A percentile compares a stretch with the other conserved stretches of the same genome.
These are phyloP conservation scores for Solanum tarijense DNA, from an alignment of 257 asterid genomes.

Conservation along the genomic window DNA sequence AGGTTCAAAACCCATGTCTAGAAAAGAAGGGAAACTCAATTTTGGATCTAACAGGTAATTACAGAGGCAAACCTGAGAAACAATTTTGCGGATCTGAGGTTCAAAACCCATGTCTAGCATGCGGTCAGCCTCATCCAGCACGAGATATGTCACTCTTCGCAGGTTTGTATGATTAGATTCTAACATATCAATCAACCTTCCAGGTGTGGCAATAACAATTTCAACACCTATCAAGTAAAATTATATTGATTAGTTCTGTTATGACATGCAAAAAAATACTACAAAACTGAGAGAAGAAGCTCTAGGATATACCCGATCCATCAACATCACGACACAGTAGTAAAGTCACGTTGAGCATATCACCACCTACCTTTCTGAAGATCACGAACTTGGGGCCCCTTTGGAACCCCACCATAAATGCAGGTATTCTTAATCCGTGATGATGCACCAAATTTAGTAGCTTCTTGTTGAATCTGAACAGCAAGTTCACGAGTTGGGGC, in stretches of 20 bases:
- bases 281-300: conserved; percentile 31
- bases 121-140: conserved; percentile 3
- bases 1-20: neutral
- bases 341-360: conserved; percentile 97
- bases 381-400: conserved; percentile 99
- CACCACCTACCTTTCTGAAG: conserved; percentile 99
- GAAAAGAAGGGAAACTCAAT: neutral
- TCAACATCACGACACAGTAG: conserved; percentile 97
- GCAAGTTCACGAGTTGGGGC: conserved; percentile 99
- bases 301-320: conserved; percentile 98
- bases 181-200: conserved; percentile 1
- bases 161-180: conserved; percentile 4
- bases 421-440: conserved; percentile 97
- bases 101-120: conserved; percentile 4
- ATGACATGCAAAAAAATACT: neutral
- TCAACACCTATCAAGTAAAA: conserved; percentile 1
- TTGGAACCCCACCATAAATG: conserved; percentile 99
- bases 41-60: neutral
- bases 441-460: conserved; percentile 96
- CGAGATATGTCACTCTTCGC: conserved; percentile 1
- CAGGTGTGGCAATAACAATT: neutral
- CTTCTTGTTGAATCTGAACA: conserved; percentile 98
- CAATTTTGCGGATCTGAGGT: neutral
- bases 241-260: neutral
- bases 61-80: neutral